Evolutionary conservation across 768 basidiomycete genomes (phyloP).

Genomic region (Boletus tomentosulus): DNA sequence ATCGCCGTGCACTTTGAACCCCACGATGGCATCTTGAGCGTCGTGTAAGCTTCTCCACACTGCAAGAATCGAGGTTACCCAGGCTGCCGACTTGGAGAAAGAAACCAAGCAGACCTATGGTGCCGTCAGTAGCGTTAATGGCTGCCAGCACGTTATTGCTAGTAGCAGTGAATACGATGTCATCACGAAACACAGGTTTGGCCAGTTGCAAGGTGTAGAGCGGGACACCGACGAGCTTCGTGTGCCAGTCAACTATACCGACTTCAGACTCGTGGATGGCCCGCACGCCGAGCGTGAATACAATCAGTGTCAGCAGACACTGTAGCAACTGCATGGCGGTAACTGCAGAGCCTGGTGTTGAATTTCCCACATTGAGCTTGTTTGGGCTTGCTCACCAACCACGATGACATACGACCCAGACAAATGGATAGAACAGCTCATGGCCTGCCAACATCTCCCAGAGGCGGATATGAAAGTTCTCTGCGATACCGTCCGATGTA

Average conservation of each 20-base stretch:
- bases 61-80: slow-evolving; percentile 24
- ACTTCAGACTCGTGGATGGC: slow-evolving; percentile 72
- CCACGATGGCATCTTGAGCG: slow-evolving; percentile 60
- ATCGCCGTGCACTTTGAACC: slow-evolving; percentile 54
- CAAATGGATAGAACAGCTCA: slow-evolving; percentile 87
- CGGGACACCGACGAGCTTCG: slow-evolving; percentile 69
- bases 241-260: slow-evolving; percentile 88
- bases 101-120: slow-evolving; percentile 49
- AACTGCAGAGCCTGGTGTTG: too few relatives aligned
- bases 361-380: slow-evolving; percentile 16
- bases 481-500: slow-evolving; percentile 83
- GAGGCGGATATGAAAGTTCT: slow-evolving; percentile 92
- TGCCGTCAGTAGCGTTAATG: slow-evolving; percentile 62
- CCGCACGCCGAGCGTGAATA: slow-evolving; percentile 25
- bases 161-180: slow-evolving; percentile 63
- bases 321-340: slow-evolving; percentile 15
- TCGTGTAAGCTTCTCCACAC: slow-evolving; percentile 82
- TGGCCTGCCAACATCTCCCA: slow-evolving; percentile 80
- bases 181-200: slow-evolving; percentile 59
- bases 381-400: slow-evolving; percentile 1
- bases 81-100: slow-evolving; percentile 1
- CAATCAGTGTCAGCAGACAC: slow-evolving; percentile 15
- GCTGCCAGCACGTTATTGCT: slow-evolving; percentile 75
- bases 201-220: slow-evolving; percentile 45
- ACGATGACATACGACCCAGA: slow-evolving; percentile 48